These are phyloP conservation scores for Candida caryicola DNA, from an alignment of 805 yeast species.

Conservation along the genomic window DNA sequence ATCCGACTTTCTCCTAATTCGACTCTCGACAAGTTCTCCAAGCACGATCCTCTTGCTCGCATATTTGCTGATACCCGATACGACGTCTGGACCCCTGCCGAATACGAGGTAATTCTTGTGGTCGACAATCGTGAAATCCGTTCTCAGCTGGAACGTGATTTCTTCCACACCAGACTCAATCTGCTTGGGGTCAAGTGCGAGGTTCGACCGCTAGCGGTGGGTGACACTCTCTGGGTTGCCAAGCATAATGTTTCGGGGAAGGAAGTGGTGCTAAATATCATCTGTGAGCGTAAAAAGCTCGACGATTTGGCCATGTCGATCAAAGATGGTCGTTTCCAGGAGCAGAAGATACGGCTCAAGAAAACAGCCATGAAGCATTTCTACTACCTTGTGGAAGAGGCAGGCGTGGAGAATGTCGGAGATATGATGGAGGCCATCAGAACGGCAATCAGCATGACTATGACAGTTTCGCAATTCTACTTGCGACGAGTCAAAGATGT, in stretches of 20 bases:
- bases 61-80: constrained; percentile 28
- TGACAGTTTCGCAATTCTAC: constrained; percentile 64
- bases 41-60: constrained; percentile 24
- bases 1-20: constrained; percentile 25
- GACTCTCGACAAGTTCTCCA: constrained; percentile 1
- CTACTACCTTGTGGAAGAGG: constrained; percentile 80
- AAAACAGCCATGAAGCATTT: constrained; percentile 66
- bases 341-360: constrained; percentile 76
- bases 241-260: constrained; percentile 52
- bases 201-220: constrained; percentile 63
- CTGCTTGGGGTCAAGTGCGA: constrained; percentile 50
- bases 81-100: constrained; percentile 59
- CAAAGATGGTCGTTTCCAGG: constrained; percentile 82
- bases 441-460: constrained; percentile 70
- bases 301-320: constrained; percentile 84
- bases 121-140: constrained; percentile 83
- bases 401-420: constrained; percentile 35
- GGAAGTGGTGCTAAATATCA: constrained; percentile 71
- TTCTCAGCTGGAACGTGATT: constrained; percentile 65
- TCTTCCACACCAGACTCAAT: constrained; percentile 55
- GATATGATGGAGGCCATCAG: constrained; percentile 63
- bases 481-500: constrained; percentile 66
- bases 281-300: constrained; percentile 86
- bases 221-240: constrained; percentile 92
- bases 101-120: constrained; percentile 58